Base-by-base conservation (phyloP, 371 early-diverging fungal species). In the Circinella minor region DNA sequence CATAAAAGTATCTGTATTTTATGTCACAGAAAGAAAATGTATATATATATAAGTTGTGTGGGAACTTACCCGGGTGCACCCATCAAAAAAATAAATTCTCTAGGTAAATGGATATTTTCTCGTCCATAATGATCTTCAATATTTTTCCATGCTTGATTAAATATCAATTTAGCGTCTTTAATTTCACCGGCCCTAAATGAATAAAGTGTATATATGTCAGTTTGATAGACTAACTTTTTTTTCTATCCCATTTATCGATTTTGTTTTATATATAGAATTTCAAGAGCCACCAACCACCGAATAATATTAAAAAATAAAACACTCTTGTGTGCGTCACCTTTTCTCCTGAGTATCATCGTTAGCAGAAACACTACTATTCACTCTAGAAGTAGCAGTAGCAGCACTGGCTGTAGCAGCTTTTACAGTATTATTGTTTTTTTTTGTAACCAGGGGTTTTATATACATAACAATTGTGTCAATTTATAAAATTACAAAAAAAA, bases 31-130 rank as follows among this genome's bases (percentile, higher is more conserved):
- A 27, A 43, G 43, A 11, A 11, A 43, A 43, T 43, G 0, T 9
- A 3, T 43, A 43, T 39, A 39, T 27, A 7, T 27, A 18, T 63
- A 9, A 43, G 15, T 17, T 61, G 11, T 47, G 55, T 36, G 63
- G 36, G 18, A 55, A 47, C 55, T 71, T 80, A 81, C 72, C 88
- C 90, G 36, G 90, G 90, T 15, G 90, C 89, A n/a, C 90, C 90
- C 90, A 90, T 90, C 47, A 90, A 73, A 74, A 88, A 90, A 37
- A 89, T 89, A 66, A 90, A 87, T 65, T 90, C 90, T 38, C 86
- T 81, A 43, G 90, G 90, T 34, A 90, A 76, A 60, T 82, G 83
- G 69, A 90, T 83, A 62, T 89, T 87, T 36, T 85, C 86, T 36
- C 83, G 71, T 17, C 90, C 90, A 74, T 85, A 81, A 38, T 79